These are phyloP conservation scores for Tuber melanosporum DNA, from an alignment of 495 filamentous ascomycete genomes.

Conservation along the genomic window DNA sequence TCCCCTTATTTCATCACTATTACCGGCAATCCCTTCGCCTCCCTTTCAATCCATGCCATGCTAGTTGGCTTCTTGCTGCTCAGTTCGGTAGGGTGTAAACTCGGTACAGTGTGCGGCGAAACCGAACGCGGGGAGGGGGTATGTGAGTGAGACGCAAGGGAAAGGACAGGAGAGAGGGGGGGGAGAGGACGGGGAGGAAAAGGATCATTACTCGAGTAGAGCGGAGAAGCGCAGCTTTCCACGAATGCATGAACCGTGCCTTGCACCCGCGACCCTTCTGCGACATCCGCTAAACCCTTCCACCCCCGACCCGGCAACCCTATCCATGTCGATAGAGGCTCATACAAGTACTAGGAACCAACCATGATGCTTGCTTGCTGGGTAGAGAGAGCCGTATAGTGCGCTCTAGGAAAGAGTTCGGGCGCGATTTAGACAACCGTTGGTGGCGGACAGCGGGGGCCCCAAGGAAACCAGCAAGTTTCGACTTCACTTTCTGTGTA, in stretches of 20 bases:
- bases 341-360: slow-evolving; percentile 25
- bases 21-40: background rate
- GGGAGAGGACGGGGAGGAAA: slow-evolving; percentile 22
- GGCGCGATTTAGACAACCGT: slow-evolving; percentile 39
- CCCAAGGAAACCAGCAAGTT: slow-evolving; percentile 32
- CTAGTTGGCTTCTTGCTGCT: background rate
- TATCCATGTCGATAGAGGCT: slow-evolving; percentile 38
- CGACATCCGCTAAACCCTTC: slow-evolving; percentile 23
- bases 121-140: slow-evolving; percentile 37
- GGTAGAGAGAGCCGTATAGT: background rate
- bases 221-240: slow-evolving; percentile 6
- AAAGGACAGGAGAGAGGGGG: slow-evolving; percentile 9
- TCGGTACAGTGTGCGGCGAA: slow-evolving; percentile 26
- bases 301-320: slow-evolving; percentile 36
- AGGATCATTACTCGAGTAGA: slow-evolving; percentile 2
- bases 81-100: background rate
- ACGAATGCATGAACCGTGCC: slow-evolving; percentile 40
- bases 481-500: slow-evolving; percentile 36
- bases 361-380: slow-evolving; percentile 11
- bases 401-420: slow-evolving; percentile 34
- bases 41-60: slow-evolving; percentile 2
- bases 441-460: slow-evolving; percentile 24
- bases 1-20: background rate
- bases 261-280: slow-evolving; percentile 39
- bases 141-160: slow-evolving; percentile 3